Base-by-base conservation (phyloP, 2,329 filamentous ascomycete species). In the Sporothrix mexicana region DNA sequence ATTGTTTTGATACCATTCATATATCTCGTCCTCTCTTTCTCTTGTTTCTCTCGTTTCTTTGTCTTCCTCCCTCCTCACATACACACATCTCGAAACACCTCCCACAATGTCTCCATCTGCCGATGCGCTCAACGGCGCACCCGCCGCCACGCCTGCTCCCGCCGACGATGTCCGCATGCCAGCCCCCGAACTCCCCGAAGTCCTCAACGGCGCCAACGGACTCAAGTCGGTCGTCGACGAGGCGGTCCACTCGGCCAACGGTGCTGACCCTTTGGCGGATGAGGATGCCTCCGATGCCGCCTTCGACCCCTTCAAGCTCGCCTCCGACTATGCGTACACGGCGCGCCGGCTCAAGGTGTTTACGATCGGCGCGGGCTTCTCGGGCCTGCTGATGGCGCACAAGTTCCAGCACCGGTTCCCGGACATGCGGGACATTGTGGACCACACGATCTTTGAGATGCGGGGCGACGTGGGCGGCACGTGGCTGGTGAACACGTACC, bases 321-420 rank as follows among this genome's bases (percentile, higher is more conserved):
- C 25, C 9, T 30, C 69, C 20, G 53, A 70, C 41, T 62, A 49
- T 47, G 69, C 69, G 15, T 70, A 62, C 57, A 70, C 69, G 17
- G 23, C 69, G 15, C 59, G 61, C 59, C 59, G 61, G 8, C 70
- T 81, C 71, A 80, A 78, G 70, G 80, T 81, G 8, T 74, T 81
- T 17, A 81, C 80, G 9, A 79, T 81, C 23, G 80, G 80, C 8
- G 80, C 80, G 1, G 79, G 79, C 2, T 80, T 80, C 72, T 80
- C 79, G 3, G 79, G 79, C 23, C 70, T 80, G 23, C 72, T 80
- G n/a, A 79, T 80, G 77, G 79, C 79, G 8, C 79, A 80, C 74
- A 80, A 80, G 70, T 79, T 80, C 47, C 79, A 80, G 62, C 79
- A 80, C 68, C 76, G 78, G 6, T 80, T 80, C 59, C 79, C 79